Conservation (phyloP, 441 rosid genomes). For the Capsella rubella region DNA sequence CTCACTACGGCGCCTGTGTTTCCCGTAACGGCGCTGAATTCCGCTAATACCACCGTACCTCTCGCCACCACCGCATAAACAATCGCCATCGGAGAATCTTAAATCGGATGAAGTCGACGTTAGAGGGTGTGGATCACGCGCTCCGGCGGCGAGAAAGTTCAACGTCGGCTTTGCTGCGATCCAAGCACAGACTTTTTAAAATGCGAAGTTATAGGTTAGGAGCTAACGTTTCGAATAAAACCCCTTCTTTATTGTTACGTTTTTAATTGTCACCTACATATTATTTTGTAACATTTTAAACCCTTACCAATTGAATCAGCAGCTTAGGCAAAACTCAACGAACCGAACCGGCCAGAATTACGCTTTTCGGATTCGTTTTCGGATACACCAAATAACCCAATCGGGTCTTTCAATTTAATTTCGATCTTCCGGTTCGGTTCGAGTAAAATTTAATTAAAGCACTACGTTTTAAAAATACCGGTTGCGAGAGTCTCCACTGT, state of each 20-base stretch:
- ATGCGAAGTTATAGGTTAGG: neutral
- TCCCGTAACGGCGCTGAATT: constrained; percentile 95
- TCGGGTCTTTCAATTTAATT: neutral
- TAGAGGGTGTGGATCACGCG: constrained; percentile 20
- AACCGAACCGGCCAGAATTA: neutral
- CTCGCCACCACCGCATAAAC: constrained; percentile 89
- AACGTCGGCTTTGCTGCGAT: constrained; percentile 35
- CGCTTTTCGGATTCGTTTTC: neutral
- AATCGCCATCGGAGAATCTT: constrained; percentile 73
- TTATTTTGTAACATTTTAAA: constrained; percentile 11
- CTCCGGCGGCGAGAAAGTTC: constrained; percentile 26
- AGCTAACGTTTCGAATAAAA: constrained; percentile 27
- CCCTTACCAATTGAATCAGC: neutral
- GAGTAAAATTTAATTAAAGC: neutral
- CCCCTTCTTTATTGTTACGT: constrained; percentile 18
- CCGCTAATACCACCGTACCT: constrained; percentile 89
- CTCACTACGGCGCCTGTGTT: constrained; percentile 88
- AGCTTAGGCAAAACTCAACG: neutral
- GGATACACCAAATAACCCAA: neutral
- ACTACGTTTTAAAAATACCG: constrained; percentile 2
- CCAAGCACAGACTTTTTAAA: constrained; percentile 19
- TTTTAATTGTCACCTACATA: neutral
- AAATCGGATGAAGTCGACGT: neutral
- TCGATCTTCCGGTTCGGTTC: neutral
- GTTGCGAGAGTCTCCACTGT: neutral